Percentiles rank a stretch among this genome's conserved stretches.
Conservation (phyloP, 2,329 filamentous ascomycete species). For the Talaromyces marneffei region DNA sequence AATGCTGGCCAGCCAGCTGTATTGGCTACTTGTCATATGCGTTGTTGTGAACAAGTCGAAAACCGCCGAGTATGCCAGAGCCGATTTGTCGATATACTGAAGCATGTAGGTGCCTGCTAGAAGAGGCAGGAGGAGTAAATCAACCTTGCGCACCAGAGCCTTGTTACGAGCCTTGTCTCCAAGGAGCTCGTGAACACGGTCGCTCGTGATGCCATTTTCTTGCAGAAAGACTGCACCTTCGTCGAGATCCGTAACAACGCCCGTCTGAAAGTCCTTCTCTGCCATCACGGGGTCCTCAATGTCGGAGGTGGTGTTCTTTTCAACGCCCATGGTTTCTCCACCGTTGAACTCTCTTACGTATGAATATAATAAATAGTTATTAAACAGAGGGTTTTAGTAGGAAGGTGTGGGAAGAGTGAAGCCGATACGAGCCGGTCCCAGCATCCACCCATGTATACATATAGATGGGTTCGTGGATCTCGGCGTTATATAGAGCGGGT, state of each 20-base stretch:
- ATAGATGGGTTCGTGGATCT: neutral
- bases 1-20: conserved; percentile 48
- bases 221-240: neutral
- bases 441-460: neutral
- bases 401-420: neutral
- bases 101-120: conserved; percentile 38
- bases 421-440: neutral
- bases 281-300: neutral
- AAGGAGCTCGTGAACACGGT: neutral
- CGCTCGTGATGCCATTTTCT: neutral
- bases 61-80: conserved; percentile 50
- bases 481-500: neutral
- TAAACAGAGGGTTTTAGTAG: neutral
- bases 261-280: neutral
- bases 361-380: neutral
- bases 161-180: neutral
- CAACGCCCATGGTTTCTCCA: neutral
- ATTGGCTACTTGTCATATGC: conserved; percentile 40
- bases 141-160: conserved; percentile 39
- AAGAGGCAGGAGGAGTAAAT: conserved; percentile 48
- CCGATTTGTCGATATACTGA: conserved; percentile 54
- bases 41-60: conserved; percentile 51
- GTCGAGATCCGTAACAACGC: neutral
- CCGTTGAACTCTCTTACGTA: neutral
- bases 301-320: neutral